Conservation (phyloP, 768 basidiomycete species). For the Crassisporium funariophilum region DNA sequence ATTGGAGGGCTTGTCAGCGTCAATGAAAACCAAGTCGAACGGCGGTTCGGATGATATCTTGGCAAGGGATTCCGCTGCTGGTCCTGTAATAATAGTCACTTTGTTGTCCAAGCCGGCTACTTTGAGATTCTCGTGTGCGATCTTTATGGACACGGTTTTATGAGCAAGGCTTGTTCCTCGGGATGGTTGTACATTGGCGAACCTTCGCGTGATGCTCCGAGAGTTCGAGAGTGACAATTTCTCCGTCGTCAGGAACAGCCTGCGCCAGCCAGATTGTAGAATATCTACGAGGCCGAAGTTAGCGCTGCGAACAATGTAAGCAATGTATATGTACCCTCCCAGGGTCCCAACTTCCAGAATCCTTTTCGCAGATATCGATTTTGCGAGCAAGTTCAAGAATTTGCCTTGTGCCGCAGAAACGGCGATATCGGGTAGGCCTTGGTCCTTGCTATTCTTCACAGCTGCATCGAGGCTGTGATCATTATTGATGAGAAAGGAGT, state of each 20-base stretch:
- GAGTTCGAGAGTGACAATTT: constrained; percentile 51
- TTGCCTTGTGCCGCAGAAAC: constrained; percentile 60
- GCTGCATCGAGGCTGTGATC: constrained; percentile 47
- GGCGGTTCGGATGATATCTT: constrained; percentile 47
- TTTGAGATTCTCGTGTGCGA: constrained; percentile 59
- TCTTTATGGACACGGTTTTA: constrained; percentile 32
- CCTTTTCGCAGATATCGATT: constrained; percentile 53
- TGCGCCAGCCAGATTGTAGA: constrained; percentile 48
- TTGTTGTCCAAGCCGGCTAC: constrained; percentile 52
- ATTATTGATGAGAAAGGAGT: constrained; percentile 49
- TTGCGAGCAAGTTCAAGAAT: constrained; percentile 53
- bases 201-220: constrained; percentile 49
- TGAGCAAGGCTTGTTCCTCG: background rate
- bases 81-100: constrained; percentile 52
- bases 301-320: no score
- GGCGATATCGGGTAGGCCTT: constrained; percentile 54
- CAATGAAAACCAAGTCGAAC: constrained; percentile 73
- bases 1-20: constrained; percentile 67
- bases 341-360: constrained; percentile 69
- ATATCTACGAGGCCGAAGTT: no score
- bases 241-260: constrained; percentile 52
- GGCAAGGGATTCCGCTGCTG: constrained; percentile 51
- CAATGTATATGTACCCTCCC: constrained; percentile 48
- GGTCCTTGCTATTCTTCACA: constrained; percentile 38
- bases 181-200: background rate